A percentile compares a stretch with the other conserved stretches of the same genome.
phyloP scores from a whole-genome alignment of 202 grass and related monocot genomes.

The Dendrocalamus latiflorus region DNA sequence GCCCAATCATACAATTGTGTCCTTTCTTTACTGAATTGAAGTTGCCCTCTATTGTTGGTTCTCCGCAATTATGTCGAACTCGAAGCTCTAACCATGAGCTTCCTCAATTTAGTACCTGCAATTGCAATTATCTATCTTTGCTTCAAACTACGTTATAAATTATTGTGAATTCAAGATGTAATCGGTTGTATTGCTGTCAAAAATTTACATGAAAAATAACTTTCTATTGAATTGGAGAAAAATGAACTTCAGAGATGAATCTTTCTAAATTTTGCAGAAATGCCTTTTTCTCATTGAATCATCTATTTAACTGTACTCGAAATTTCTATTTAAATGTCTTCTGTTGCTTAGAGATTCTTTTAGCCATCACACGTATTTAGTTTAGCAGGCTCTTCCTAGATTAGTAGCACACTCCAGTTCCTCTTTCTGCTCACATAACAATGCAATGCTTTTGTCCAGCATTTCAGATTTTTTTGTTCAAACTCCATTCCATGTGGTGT shows the following conservation, averaged over 20 bases:
- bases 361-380: background rate
- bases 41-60: background rate
- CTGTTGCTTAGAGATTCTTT: background rate
- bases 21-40: background rate
- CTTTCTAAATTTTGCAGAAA: background rate
- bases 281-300: background rate
- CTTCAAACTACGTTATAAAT: background rate
- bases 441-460: background rate
- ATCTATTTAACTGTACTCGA: background rate
- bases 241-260: too few species aligned
- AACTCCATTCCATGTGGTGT: background rate
- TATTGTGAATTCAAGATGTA: background rate
- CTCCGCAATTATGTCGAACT: background rate
- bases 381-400: background rate
- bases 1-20: background rate
- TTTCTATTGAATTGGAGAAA: background rate
- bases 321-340: too few species aligned
- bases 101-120: slow-evolving; percentile 6
- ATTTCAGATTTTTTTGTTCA: background rate
- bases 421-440: background rate
- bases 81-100: background rate
- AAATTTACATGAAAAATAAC: background rate
- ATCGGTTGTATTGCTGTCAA: background rate
- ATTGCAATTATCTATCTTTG: background rate
- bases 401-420: background rate